Evolutionary conservation across 352 stramenopile genomes (phyloP), one percentile per base, ranked within the genome.

Genomic region (Pythium rishiriense): DNA sequence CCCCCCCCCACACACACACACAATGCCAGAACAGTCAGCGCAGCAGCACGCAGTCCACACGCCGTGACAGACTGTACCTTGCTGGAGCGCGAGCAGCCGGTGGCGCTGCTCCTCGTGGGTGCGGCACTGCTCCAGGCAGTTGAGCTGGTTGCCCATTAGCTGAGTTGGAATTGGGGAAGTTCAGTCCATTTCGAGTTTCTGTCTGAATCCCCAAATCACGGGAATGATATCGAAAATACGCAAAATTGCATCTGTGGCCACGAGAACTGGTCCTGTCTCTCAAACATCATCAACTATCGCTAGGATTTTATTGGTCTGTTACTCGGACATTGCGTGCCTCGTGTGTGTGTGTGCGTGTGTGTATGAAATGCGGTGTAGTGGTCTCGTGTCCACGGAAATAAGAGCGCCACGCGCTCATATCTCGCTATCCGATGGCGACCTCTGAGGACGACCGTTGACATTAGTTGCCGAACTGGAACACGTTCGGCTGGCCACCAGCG

Each of bases 381-480:
- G 45, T 57, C 57, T 58, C 47, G 33, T 17, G 46, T 37, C 7
- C 41, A 25, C 49, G 14, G 33, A 41, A 11, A 31, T 22, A 19
- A 39, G 28, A 4, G 19, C 31, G 37, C 37, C 21, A 11, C 24
- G 51, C 4, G 41, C 43, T 53, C 42, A 8, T 3, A 26, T 60
- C n/a, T 17, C 53, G 31, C 49, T 58, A 22, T 28, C 29, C 51
- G 24, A 58, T 21, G 4, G 35, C 46, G 43, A 35, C 17, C 28
- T 17, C 29, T 56, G 49, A 17, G n/a, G n/a, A 33, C 21, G 37
- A 29, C 29, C 22, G n/a, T 22, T 15, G 9, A 45, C 12, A 7
- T 83, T 87, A 76, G 88, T 90, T 69, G 50, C 82, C 85, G 69
- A 94, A 94, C 69, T 93, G 81, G 72, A 93, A 94, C 66, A 90